Percentiles rank a stretch among this genome's conserved stretches.
Conservation (phyloP, 2,329 filamentous ascomycete genomes). For the Fusarium lyarnte region DNA sequence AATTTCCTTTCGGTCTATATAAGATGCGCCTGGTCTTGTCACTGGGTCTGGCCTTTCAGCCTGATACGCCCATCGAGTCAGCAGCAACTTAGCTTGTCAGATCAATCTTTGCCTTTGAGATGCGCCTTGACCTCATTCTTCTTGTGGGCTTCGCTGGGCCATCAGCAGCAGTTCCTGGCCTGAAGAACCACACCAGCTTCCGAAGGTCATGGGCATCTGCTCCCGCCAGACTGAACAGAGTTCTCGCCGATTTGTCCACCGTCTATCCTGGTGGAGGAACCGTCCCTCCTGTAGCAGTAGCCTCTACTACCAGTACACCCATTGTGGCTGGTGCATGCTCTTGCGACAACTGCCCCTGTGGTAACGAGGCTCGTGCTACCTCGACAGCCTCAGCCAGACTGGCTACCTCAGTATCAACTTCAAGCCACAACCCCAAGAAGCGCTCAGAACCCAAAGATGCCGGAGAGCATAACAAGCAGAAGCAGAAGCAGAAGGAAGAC, state of each 20-base stretch:
- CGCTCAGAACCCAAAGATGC: not conserved
- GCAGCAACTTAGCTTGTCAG: not conserved
- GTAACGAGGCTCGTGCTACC: not conserved
- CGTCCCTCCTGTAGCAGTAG: not conserved
- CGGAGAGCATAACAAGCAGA: not conserved
- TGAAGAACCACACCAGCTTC: not conserved
- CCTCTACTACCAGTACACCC: not conserved
- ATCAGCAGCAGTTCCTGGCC: not conserved
- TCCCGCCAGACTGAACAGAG: constrained; percentile 6
- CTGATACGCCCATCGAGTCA: not conserved
- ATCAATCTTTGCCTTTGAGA: not conserved
- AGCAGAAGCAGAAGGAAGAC: not conserved
- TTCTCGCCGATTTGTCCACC: not conserved
- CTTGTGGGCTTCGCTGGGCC: constrained; percentile 13
- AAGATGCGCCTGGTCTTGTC: not conserved
- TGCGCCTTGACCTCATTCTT: constrained; percentile 10
- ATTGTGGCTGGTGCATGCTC: not conserved
- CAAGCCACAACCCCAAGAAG: not conserved
- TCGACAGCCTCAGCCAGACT: not conserved
- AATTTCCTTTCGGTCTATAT: not conserved
- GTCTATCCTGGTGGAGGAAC: not conserved
- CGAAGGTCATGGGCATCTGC: constrained; percentile 1
- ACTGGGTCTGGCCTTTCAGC: not conserved
- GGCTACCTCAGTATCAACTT: not conserved
- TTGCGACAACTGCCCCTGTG: not conserved